Conservation (phyloP, 1,284 basidiomycete genomes). For the Fomes fomentarius region DNA sequence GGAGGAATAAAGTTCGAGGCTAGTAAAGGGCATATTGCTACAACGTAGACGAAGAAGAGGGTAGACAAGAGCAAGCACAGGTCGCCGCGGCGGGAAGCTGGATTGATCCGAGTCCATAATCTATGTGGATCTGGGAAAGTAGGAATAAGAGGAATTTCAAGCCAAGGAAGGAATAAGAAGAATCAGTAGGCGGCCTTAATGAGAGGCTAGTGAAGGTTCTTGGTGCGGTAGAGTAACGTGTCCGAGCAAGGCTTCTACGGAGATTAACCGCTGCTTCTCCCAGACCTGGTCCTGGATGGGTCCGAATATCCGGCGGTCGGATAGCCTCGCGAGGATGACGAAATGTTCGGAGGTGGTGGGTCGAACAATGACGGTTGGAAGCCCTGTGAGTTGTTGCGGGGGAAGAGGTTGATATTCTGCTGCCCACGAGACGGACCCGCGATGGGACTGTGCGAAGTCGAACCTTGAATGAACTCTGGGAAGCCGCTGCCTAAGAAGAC, state of each 20-base stretch:
- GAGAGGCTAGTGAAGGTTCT: not conserved
- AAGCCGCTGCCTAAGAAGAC: slow-evolving; percentile 55
- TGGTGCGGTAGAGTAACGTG: not conserved
- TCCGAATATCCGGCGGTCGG: slow-evolving; percentile 17
- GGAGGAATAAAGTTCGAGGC: not conserved
- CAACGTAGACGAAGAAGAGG: slow-evolving; percentile 4
- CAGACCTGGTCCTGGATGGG: slow-evolving; percentile 3
- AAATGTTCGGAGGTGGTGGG: slow-evolving; percentile 27
- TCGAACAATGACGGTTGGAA: slow-evolving; percentile 24
- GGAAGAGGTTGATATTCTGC: slow-evolving; percentile 6
- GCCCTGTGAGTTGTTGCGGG: slow-evolving; percentile 11
- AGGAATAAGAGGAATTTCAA: not conserved
- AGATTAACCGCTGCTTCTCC: slow-evolving; percentile 19
- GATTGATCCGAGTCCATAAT: too few relatives aligned
- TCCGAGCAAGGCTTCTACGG: not conserved
- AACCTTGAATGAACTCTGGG: slow-evolving; percentile 49
- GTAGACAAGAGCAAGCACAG: not conserved
- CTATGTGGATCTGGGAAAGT: not conserved
- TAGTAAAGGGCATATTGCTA: slow-evolving; percentile 15
- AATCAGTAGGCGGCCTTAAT: not conserved
- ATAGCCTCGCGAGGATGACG: slow-evolving; percentile 28
- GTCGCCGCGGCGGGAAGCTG: not conserved
- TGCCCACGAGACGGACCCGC: slow-evolving; percentile 8
- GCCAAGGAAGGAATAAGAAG: not conserved
- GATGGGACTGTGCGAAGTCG: slow-evolving; percentile 18